A percentile compares a stretch with the other conserved stretches of the same genome.
Conservation (phyloP, 208 protist genomes). For the Trypanosomatidae sp. region DNA sequence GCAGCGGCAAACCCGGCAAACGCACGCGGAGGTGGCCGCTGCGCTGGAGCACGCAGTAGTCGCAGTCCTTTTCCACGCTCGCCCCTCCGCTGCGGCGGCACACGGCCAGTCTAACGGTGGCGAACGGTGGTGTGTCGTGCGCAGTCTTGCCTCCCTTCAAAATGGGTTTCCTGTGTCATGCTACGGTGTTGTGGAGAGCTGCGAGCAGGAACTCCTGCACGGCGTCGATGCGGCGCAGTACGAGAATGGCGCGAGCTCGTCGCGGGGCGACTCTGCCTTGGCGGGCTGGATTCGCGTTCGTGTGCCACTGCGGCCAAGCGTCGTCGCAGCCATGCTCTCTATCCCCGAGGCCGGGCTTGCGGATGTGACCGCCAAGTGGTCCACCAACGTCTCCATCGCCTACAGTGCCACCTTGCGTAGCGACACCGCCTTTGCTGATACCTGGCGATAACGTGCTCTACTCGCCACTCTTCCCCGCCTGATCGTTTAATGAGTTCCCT, state of each 20-base stretch:
- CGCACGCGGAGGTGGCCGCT: conserved; percentile 46
- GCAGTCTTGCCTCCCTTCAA: conserved; percentile 36
- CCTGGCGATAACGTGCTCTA: conserved; percentile 8
- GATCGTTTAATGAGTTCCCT: not conserved
- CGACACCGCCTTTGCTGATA: conserved; percentile 63
- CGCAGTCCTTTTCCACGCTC: conserved; percentile 51
- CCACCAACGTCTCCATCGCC: conserved; percentile 50
- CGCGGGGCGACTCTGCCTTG: not conserved
- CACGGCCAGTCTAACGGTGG: not conserved
- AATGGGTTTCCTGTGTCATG: conserved; percentile 70
- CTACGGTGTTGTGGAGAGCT: conserved; percentile 82
- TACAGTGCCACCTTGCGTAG: conserved; percentile 43
- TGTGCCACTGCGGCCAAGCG: conserved; percentile 44
- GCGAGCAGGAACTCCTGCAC: conserved; percentile 49
- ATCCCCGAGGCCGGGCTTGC: not conserved
- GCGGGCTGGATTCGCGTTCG: conserved; percentile 45
- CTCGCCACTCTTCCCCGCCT: not conserved
- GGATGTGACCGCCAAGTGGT: not conserved
- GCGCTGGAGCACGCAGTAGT: conserved; percentile 74
- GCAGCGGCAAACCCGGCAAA: conserved; percentile 6
- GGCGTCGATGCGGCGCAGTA: not conserved
- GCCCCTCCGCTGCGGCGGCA: not conserved
- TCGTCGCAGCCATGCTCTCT: conserved; percentile 31
- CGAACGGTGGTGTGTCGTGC: conserved; percentile 14
- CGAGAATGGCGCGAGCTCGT: not conserved